Conservation (phyloP, 345 rosid species). For the Populus alba region DNA sequence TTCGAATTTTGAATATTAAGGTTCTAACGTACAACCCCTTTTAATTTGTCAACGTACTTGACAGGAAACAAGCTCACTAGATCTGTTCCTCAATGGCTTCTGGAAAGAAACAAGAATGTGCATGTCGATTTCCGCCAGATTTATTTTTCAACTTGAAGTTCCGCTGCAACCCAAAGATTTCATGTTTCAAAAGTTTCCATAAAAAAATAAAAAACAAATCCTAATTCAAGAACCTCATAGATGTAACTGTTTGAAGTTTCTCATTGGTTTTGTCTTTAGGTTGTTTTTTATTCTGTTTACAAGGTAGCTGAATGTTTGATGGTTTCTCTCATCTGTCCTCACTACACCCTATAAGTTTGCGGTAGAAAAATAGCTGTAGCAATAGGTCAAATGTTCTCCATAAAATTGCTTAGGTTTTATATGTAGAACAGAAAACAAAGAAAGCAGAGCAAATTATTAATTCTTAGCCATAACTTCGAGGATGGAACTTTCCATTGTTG, state of each 20-base stretch:
- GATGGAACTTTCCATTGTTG: too few species aligned
- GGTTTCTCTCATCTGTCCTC: background rate
- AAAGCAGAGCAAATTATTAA: too few species aligned
- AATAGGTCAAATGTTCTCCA: background rate
- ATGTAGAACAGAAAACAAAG: too few species aligned
- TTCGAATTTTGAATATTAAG: too few species aligned
- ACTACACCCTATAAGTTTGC: background rate
- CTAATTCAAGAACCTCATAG: background rate
- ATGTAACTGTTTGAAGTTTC: conserved; percentile 6
- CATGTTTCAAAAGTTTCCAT: too few species aligned
- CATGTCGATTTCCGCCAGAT: too few species aligned
- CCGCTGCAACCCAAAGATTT: background rate
- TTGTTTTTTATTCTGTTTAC: conserved; percentile 23
- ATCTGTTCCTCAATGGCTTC: conserved; percentile 51
- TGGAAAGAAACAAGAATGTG: conserved; percentile 66
- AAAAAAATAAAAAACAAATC: too few species aligned
- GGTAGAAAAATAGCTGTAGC: background rate
- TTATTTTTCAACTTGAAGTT: conserved; percentile 5
- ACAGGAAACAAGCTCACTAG: conserved; percentile 72
- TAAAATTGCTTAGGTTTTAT: too few species aligned
- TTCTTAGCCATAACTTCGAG: too few species aligned
- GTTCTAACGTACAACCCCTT: too few species aligned
- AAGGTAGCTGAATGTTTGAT: conserved; percentile 28
- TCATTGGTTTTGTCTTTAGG: conserved; percentile 32
- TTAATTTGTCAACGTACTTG: conserved; percentile 48